Percentiles rank a stretch among this genome's conserved stretches.
These are phyloP conservation scores for Clitocybe nebularis DNA, from an alignment of 1,284 basidiomycete species.

Conservation along the genomic window DNA sequence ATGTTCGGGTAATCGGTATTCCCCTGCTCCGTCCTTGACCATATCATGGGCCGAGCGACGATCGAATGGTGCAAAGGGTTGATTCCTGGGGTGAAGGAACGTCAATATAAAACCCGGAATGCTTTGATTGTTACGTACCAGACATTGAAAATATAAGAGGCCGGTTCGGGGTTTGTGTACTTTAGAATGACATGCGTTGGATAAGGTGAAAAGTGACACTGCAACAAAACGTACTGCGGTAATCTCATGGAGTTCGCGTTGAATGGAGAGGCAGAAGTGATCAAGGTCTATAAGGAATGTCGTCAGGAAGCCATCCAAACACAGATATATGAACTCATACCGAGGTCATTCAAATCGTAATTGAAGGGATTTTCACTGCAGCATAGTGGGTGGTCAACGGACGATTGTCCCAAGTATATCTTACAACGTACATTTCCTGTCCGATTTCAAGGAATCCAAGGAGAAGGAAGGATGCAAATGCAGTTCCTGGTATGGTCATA, in stretches of 20 bases:
- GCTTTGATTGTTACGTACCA: constrained; percentile 20
- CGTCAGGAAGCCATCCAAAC: background rate
- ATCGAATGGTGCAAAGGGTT: constrained; percentile 66
- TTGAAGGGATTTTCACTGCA: constrained; percentile 65
- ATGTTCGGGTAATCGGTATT: constrained; percentile 27
- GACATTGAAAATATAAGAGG: constrained; percentile 46
- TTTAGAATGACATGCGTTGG: constrained; percentile 19
- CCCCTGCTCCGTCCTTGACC: constrained; percentile 29
- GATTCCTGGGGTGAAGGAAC: constrained; percentile 34
- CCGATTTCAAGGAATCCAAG: constrained; percentile 71
- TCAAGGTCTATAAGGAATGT: constrained; percentile 46
- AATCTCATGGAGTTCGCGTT: constrained; percentile 64
- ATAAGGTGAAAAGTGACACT: background rate
- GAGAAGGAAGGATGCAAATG: constrained; percentile 58
- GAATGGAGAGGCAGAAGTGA: constrained; percentile 57
- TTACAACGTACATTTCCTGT: constrained; percentile 54
- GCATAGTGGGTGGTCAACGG: background rate
- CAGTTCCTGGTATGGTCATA: constrained; percentile 57
- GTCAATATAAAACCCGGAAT: background rate
- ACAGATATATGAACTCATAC: constrained; percentile 24
- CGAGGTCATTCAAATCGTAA: constrained; percentile 65
- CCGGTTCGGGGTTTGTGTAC: constrained; percentile 50
- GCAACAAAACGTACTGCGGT: constrained; percentile 45
- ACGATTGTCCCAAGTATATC: background rate
- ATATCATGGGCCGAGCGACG: constrained; percentile 54